Conservation (phyloP, 176 grass and related monocot species). For the Eragrostis nindensis region DNA sequence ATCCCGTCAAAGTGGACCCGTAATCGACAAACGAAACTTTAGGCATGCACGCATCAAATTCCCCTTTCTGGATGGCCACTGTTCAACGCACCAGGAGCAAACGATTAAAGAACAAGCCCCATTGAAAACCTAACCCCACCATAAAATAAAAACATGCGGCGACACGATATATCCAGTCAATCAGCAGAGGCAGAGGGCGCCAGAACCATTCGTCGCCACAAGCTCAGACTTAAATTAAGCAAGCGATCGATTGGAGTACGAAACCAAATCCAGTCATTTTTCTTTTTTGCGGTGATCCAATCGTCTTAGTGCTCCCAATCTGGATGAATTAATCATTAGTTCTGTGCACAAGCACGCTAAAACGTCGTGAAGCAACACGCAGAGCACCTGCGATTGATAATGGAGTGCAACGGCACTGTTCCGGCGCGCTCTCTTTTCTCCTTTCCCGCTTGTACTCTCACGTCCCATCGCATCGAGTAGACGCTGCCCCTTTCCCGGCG, state of each 20-base stretch:
- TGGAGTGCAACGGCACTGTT: not conserved
- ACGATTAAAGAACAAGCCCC: not conserved
- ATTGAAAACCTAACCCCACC: not conserved
- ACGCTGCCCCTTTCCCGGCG: not conserved
- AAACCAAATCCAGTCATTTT: not conserved
- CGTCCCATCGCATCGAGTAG: conserved; percentile 35
- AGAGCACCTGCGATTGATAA: not conserved
- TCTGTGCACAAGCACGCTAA: no score
- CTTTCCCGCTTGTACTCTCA: not conserved
- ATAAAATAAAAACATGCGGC: not conserved
- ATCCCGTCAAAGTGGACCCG: conserved; percentile 15
- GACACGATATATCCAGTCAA: not conserved
- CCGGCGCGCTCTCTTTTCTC: not conserved
- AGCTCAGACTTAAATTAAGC: not conserved
- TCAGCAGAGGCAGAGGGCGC: no score
- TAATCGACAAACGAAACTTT: conserved; percentile 34
- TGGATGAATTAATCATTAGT: not conserved
- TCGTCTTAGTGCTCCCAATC: not conserved
- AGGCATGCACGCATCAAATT: conserved; percentile 19
- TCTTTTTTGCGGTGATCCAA: no score
- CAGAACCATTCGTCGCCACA: not conserved
- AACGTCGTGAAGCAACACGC: not conserved
- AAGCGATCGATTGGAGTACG: not conserved
- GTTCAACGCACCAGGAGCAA: not conserved
- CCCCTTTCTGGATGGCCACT: not conserved